Base-by-base conservation (phyloP, 768 basidiomycete genomes). In the Cystobasidium ongulense region DNA sequence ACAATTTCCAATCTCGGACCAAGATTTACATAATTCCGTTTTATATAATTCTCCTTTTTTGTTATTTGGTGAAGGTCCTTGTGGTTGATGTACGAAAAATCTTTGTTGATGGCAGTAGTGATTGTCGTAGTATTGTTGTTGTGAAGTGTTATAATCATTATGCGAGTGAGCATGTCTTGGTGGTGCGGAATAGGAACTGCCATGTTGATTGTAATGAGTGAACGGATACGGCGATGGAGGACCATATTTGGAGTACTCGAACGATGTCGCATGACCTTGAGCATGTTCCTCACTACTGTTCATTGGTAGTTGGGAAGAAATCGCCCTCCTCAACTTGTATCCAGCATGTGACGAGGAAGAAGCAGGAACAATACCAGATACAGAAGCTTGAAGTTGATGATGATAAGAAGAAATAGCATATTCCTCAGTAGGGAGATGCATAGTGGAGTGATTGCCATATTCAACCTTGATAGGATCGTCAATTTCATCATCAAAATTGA, bases 1-100 rank as follows among this genome's bases (percentile, higher is more conserved):
- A 80, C 91, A 71, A 23, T 29, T n/a, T 35, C 68, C 68, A 59
- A 27, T 57, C 15, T 71, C 68, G 38, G 11, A 10, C 68, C 68
- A 71, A 29, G 68, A 71, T 27, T 53, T 27, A 36, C 68, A 71
- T 29, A 71, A 23, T 33, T 71, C 68, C 10, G 68, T 71, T 52
- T 71, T 71, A 35, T 71, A 71, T 10, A 71, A 52, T 39, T 57
- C 54, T n/a, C 68, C 68, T 43, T 71, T 71, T 52, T 71, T 71
- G 36, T 71, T 71, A 52, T 71, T 54, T 23, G 68, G 53, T 36
- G 53, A 57, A 10, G 68, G 68, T 5, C 68, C 68, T 35, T 27
- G 53, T 15, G 38, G 27, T 7, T 29, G 29, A 35, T 7, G n/a
- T 7, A 31, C 11, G 35, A 63, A 63, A 10, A 13, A 29, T n/a